Conservation (phyloP, 2,329 filamentous ascomycete species). For the Aspergillus pseudotamarii region DNA sequence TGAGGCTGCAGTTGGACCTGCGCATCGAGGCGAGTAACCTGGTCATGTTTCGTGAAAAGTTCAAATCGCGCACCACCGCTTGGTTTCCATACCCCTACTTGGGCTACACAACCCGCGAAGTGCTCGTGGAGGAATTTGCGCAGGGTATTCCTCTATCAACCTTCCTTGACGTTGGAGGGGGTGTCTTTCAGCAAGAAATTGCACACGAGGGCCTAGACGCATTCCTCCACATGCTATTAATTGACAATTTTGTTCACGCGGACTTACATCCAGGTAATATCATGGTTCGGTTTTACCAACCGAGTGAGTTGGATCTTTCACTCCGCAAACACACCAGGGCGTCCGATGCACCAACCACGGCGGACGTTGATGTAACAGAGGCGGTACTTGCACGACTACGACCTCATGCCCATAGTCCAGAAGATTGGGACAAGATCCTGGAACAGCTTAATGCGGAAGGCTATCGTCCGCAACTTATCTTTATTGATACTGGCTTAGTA, state of each 20-base stretch:
- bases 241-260: constrained; percentile 97
- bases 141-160: constrained; percentile 89
- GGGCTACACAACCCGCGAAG: constrained; percentile 87
- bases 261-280: constrained; percentile 98
- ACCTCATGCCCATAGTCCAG: constrained; percentile 68
- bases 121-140: constrained; percentile 93
- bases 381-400: constrained; percentile 78
- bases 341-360: constrained; percentile 47
- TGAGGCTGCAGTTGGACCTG: constrained; percentile 93
- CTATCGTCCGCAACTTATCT: constrained; percentile 90
- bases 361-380: constrained; percentile 78
- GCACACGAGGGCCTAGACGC: constrained; percentile 93
- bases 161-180: constrained; percentile 89
- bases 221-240: constrained; percentile 92
- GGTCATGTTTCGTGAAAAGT: constrained; percentile 82
- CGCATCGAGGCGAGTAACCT: constrained; percentile 94
- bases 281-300: constrained; percentile 97
- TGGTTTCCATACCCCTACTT: constrained; percentile 96
- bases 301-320: constrained; percentile 69
- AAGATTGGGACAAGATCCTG: constrained; percentile 75
- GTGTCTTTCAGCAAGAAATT: constrained; percentile 90
- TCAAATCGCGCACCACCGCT: constrained; percentile 85
- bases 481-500: constrained; percentile 95
- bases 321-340: constrained; percentile 50
- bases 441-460: constrained; percentile 79